These are phyloP conservation scores for Stemphylium lycopersici DNA, from an alignment of 2,329 filamentous ascomycete species.

Conservation along the genomic window DNA sequence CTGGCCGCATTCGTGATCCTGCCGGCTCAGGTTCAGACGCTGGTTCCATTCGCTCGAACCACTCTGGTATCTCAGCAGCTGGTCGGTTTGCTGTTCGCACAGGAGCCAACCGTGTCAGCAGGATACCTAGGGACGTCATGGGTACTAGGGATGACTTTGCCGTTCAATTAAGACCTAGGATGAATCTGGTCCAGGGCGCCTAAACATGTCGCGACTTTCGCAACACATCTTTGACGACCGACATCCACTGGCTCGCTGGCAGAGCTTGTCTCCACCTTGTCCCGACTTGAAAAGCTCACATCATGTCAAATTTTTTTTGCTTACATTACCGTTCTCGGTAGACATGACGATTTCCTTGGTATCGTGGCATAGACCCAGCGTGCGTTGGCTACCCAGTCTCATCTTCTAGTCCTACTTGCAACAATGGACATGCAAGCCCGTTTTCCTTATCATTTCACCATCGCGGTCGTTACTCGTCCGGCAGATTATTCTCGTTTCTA, in stretches of 20 bases:
- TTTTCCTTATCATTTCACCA: slow-evolving; percentile 18
- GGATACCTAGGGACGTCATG: slow-evolving; percentile 80
- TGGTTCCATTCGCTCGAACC: slow-evolving; percentile 68
- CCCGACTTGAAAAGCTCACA: slow-evolving; percentile 31
- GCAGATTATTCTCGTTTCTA: slow-evolving; percentile 22
- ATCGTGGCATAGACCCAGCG: slow-evolving; percentile 39
- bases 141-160: slow-evolving; percentile 74
- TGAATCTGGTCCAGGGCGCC: slow-evolving; percentile 55
- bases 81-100: slow-evolving; percentile 73
- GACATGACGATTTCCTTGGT: slow-evolving; percentile 38
- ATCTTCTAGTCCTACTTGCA: slow-evolving; percentile 4
- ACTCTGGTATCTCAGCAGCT: slow-evolving; percentile 75
- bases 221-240: slow-evolving; percentile 14
- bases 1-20: slow-evolving; percentile 68
- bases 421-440: slow-evolving; percentile 11
- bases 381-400: slow-evolving; percentile 22
- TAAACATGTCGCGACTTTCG: slow-evolving; percentile 23
- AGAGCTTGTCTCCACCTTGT: slow-evolving; percentile 29
- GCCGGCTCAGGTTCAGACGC: slow-evolving; percentile 51
- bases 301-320: slow-evolving; percentile 20
- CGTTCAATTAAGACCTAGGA: slow-evolving; percentile 62
- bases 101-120: slow-evolving; percentile 85
- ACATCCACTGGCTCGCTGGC: slow-evolving; percentile 39
- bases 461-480: slow-evolving; percentile 22
- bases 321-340: slow-evolving; percentile 16